Evolutionary conservation across 2,329 filamentous ascomycete genomes (phyloP).

Genomic region (Aspergillus sclerotialis): DNA sequence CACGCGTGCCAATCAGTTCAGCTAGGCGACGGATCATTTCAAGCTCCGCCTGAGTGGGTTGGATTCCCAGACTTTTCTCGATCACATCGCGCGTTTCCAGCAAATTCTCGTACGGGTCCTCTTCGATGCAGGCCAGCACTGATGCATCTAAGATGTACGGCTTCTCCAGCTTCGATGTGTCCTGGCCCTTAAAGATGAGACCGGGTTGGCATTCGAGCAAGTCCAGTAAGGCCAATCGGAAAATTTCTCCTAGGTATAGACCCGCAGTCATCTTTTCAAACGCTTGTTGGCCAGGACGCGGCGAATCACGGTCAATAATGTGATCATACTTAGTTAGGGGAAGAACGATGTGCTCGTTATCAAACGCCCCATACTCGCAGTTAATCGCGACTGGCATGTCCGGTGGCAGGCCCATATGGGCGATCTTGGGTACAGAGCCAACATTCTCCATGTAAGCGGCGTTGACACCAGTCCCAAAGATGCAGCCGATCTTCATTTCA

Average conservation of each 20-base stretch:
- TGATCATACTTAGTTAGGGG: conserved; percentile 80
- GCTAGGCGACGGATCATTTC: conserved; percentile 83
- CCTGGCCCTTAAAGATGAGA: conserved; percentile 75
- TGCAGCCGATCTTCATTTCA: conserved; percentile 90
- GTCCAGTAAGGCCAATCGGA: conserved; percentile 79
- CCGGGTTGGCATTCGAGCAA: conserved; percentile 70
- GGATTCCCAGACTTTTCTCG: conserved; percentile 65
- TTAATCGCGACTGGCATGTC: conserved; percentile 90
- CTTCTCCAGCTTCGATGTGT: conserved; percentile 72
- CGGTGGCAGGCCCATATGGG: conserved; percentile 78
- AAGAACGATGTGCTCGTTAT: conserved; percentile 85
- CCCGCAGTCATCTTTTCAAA: conserved; percentile 99
- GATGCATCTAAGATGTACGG: conserved; percentile 87
- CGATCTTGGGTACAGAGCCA: conserved; percentile 87
- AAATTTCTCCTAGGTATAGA: conserved; percentile 89
- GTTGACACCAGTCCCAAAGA: conserved; percentile 97
- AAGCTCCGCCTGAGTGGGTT: conserved; percentile 67
- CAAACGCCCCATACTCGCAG: conserved; percentile 95
- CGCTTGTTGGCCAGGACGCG: conserved; percentile 84
- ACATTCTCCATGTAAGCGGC: conserved; percentile 96
- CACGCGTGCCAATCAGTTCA: conserved; percentile 90
- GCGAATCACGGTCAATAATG: conserved; percentile 83
- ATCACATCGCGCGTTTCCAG: conserved; percentile 82
- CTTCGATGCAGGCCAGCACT: conserved; percentile 87
- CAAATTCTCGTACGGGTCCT: conserved; percentile 94